These are phyloP conservation scores for Harringtonia lauricola DNA, from an alignment of 2,329 filamentous ascomycete species.

Conservation along the genomic window DNA sequence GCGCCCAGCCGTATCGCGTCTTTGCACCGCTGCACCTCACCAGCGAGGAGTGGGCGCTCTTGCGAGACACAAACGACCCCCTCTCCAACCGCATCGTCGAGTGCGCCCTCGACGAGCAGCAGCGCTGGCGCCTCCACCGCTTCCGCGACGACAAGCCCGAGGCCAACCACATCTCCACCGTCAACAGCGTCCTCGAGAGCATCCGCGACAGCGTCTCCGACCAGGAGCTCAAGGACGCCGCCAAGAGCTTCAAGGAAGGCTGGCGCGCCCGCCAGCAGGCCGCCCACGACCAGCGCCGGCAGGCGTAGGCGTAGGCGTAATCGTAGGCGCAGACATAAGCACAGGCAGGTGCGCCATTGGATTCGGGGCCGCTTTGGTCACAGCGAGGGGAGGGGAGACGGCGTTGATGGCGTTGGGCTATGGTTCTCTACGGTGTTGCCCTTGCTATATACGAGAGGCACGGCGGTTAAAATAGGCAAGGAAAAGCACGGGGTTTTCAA, in stretches of 20 bases:
- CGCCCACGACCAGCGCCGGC: constrained; percentile 12
- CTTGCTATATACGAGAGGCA: too few relatives aligned
- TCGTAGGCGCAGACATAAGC: neutral
- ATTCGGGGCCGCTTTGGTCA: too few relatives aligned
- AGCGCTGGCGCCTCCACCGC: constrained; percentile 75
- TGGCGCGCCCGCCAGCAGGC: constrained; percentile 58
- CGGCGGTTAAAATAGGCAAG: too few relatives aligned
- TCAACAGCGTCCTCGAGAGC: constrained; percentile 78
- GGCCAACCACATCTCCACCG: constrained; percentile 78
- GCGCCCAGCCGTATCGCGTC: constrained; percentile 40
- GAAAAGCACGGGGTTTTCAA: too few relatives aligned
- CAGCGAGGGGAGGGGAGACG: too few relatives aligned
- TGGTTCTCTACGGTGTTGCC: too few relatives aligned
- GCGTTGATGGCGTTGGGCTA: too few relatives aligned
- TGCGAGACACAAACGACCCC: constrained; percentile 64
- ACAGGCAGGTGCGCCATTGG: too few relatives aligned
- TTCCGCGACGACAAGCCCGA: constrained; percentile 90
- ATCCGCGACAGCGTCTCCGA: constrained; percentile 79
- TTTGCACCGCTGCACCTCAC: constrained; percentile 62
- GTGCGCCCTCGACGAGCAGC: constrained; percentile 67
- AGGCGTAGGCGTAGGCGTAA: too few relatives aligned
- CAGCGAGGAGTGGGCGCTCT: constrained; percentile 67
- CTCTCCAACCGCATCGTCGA: constrained; percentile 86
- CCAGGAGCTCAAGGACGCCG: constrained; percentile 62
- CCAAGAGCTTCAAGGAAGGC: constrained; percentile 60